A percentile compares a stretch with the other conserved stretches of the same genome.
Conservation (phyloP, 2,329 filamentous ascomycete species). For the Aspergillus thermomutatus region DNA sequence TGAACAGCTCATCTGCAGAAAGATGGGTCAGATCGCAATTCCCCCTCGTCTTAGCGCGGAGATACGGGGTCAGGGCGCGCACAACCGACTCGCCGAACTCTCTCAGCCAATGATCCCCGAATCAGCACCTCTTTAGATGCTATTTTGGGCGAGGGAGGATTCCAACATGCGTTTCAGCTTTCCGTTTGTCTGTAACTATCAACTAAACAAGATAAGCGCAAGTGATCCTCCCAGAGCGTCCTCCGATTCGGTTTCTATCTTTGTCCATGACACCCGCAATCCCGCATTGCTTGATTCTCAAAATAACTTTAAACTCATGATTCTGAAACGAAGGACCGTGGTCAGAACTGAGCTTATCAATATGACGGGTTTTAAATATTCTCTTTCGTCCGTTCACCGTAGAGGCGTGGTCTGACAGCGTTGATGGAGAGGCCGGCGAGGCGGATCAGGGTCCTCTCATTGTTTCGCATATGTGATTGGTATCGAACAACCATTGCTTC, state of each 20-base stretch:
- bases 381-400: not conserved
- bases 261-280: not conserved
- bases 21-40: not conserved
- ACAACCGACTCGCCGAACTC: not conserved
- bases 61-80: not conserved
- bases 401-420: not conserved
- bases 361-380: not conserved
- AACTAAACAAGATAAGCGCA: not conserved
- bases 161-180: not conserved
- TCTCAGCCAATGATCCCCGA: not conserved
- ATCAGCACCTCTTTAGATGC: not conserved
- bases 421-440: not conserved
- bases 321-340: slow-evolving; percentile 5
- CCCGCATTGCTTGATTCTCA: slow-evolving; percentile 6
- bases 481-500: not conserved
- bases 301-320: slow-evolving; percentile 11
- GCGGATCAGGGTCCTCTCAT: not conserved
- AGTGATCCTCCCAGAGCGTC: not conserved
- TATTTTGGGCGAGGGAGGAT: not conserved
- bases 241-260: not conserved
- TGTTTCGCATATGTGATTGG: not conserved
- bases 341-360: not conserved
- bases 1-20: not conserved
- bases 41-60: not conserved
- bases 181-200: not conserved